Evolutionary conservation across 1,139 yeast species (phyloP), one percentile per base, ranked within the genome.

Genomic region (Diutina siamensis): DNA sequence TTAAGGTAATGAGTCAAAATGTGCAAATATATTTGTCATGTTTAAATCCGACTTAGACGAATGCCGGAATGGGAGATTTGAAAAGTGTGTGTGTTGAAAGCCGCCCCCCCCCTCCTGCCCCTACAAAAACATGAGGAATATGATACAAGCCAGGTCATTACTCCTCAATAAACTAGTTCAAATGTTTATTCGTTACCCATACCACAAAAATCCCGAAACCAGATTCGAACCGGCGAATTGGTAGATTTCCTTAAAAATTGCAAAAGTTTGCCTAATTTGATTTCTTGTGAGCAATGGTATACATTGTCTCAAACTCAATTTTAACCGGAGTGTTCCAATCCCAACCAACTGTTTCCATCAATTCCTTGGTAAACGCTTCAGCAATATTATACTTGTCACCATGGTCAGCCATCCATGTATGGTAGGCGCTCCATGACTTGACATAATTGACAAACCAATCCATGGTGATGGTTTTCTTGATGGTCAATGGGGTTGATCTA

Each of bases 391-490:
- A 38, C 45, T 59, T 53, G 33, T 52, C 52, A 1, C 62, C 61
- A 40, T 64, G 58, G n/a, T 55, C 59, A 45, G 62, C 61, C 57
- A 70, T 70, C 88, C 94, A 84, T 13, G 68, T 65, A 57, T 80
- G 85, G 56, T 79, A 79, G 5, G 85, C 78, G 55, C 92, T 82
- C 76, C 82, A 80, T 3, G 89, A 80, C 44, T 68, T 65, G 35
- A 80, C 65, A 53, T 83, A 80, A 7, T 62, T 63, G 19, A 64
- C 59, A 52, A 74, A 74, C 36, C 68, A 69, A 5, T 52, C 55
- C 48, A 83, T 54, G 1, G 74, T 65, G 48, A 74, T 62, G 2
- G 57, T 57, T 50, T 67, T 72, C 35, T 62, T 61, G 46, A 76
- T 68, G 38, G 60, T 62, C 46, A 71, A 64, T 8, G 70, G 57